Evolutionary conservation across 495 filamentous ascomycete genomes (phyloP), one percentile per base, ranked within the genome.

Genomic region (Ramalina intermedia): DNA sequence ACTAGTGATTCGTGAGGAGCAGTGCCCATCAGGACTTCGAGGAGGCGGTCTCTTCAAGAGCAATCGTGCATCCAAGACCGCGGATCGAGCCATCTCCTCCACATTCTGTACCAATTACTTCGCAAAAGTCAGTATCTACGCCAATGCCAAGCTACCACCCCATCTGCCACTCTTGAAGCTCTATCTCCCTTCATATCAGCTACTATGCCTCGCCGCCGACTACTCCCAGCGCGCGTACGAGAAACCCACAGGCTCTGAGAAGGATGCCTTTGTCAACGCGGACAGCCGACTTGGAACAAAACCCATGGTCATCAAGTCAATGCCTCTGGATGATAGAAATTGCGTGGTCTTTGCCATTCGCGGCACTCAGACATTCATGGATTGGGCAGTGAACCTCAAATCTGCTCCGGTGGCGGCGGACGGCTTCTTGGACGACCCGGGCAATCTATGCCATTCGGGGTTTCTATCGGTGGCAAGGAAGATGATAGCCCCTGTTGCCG

Each of bases 381-480:
- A 91, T 63, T 91, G 85, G 85, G 72, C 80, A 3, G 82, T 89
- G 7, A 93, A 93, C 58, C 69, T 87, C 5, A 75, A 80, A 18
- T 73, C 76, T 0, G 72, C 70, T 7, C 85, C 85, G 3, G 68
- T 69, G 0, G 64, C 74, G 1, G 82, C 85, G 0, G 47, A 49
- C 0, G 78, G 75, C 0, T 89, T 90, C 54, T 59, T 93, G 7
- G 85, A 89, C 56, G 85, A 91, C 51, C 64, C 74, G 3, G 73
- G 72, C 24, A 91, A 90, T 55, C 66, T 78, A 18, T 89, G 84
- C 60, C 85, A 91, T 59, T 66, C 80, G 4, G 85, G 85, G 3
- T 91, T 89, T 53, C 67, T 91, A 0, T 71, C 74, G 2, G 82
- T 87, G 4, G 84, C 85, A 1, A 67, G 73, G 12, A 79, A 81